Evolutionary conservation across 2,329 filamentous ascomycete genomes (phyloP).

Genomic region (Aspergillus jensenii): DNA sequence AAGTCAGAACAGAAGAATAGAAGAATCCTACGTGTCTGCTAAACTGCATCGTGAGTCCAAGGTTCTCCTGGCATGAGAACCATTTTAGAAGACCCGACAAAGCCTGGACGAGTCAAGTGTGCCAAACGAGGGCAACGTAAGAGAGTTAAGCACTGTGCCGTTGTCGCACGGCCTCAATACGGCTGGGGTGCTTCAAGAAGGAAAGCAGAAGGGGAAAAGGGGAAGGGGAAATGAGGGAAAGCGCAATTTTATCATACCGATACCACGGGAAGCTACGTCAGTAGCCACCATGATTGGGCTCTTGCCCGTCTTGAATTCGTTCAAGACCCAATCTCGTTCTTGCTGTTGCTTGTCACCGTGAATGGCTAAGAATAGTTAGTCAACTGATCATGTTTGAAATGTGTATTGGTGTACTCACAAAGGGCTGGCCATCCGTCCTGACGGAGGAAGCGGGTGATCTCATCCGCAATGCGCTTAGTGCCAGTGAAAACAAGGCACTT

Average conservation of each 20-base stretch:
- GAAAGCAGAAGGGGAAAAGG: slow-evolving; percentile 28
- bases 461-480: slow-evolving; percentile 89
- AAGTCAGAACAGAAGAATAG: slow-evolving; percentile 55
- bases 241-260: slow-evolving; percentile 86
- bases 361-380: slow-evolving; percentile 66
- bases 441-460: slow-evolving; percentile 94
- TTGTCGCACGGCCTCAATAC: slow-evolving; percentile 60
- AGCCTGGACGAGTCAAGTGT: slow-evolving; percentile 90
- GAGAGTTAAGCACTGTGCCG: slow-evolving; percentile 83
- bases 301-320: slow-evolving; percentile 99
- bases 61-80: slow-evolving; percentile 79
- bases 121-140: slow-evolving; percentile 72
- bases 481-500: slow-evolving; percentile 92
- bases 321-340: slow-evolving; percentile 98
- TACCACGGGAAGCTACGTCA: slow-evolving; percentile 99
- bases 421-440: slow-evolving; percentile 97
- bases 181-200: slow-evolving; percentile 41
- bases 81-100: slow-evolving; percentile 70
- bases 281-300: slow-evolving; percentile 99
- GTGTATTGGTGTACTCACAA: slow-evolving; percentile 60
- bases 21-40: slow-evolving; percentile 60
- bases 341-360: slow-evolving; percentile 99
- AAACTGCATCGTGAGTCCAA: slow-evolving; percentile 79
- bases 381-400: slow-evolving; percentile 21
- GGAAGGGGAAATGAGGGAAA: slow-evolving; percentile 39